Percentiles rank a stretch among this genome's conserved stretches.
These are phyloP conservation scores for Fraxinus floribunda DNA, from an alignment of 305 asterid genomes.

Conservation along the genomic window DNA sequence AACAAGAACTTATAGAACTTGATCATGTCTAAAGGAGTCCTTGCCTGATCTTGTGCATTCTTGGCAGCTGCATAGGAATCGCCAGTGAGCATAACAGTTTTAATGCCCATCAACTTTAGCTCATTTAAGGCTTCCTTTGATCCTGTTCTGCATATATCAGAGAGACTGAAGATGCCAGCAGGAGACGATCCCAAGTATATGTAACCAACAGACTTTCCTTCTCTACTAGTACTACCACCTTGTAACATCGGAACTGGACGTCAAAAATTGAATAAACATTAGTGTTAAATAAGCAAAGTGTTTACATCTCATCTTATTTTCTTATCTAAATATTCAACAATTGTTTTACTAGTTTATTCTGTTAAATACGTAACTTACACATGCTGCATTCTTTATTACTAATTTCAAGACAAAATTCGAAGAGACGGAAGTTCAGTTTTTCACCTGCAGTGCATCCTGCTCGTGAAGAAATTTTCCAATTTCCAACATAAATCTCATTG, in stretches of 20 bases:
- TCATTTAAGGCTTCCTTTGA: constrained; percentile 70
- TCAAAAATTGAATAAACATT: neutral
- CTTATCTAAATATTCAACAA: neutral
- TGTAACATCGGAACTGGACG: constrained; percentile 57
- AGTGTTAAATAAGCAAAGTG: neutral
- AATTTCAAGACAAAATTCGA: constrained; percentile 7
- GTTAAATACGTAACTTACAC: neutral
- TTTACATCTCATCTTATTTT: neutral
- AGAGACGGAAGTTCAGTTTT: neutral
- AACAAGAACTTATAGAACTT: neutral
- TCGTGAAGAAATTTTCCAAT: constrained; percentile 54
- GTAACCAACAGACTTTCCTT: constrained; percentile 69
- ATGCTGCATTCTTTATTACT: neutral
- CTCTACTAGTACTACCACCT: constrained; percentile 34
- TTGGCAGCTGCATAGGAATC: constrained; percentile 70
- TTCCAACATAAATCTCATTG: constrained; percentile 57
- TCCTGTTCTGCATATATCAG: constrained; percentile 77
- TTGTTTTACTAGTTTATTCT: neutral
- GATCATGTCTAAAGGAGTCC: neutral
- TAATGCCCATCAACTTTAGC: constrained; percentile 61
- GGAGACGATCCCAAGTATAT: constrained; percentile 57
- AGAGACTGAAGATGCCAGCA: constrained; percentile 55
- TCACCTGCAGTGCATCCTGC: constrained; percentile 68
- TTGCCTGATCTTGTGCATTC: constrained; percentile 69
- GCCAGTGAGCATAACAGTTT: constrained; percentile 81